Evolutionary conservation across 2,329 filamentous ascomycete species (phyloP), one percentile per base, ranked within the genome.

Genomic region (Nigrograna mackinnonii): DNA sequence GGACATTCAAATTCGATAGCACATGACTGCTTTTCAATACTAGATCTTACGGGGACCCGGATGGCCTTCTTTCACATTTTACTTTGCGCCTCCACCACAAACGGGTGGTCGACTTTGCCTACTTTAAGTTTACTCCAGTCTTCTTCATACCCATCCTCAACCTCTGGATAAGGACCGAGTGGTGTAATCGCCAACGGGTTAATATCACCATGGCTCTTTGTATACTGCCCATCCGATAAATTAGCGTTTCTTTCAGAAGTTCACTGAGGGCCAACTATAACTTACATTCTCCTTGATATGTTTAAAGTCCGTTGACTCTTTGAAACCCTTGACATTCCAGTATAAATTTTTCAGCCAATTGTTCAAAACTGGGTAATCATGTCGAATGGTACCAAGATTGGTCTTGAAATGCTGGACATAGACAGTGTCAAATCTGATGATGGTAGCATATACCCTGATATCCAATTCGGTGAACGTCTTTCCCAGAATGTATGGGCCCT

Each of bases 321-420:
- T 73, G 47, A 82, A 82, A 0, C 75, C 79, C 14, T 66, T 54
- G 1, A 78, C 71, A 44, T 79, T 76, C 74, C 78, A 83, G 64
- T 84, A 85, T 58, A 83, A 56, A 22, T 73, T 72, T 63, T 76
- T 80, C 49, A 85, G 50, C 79, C 81, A 85, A 48, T 82, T 80
- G 57, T 82, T 73, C 41, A 85, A 54, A 9, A 79, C 72, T 1
- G 82, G 82, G 52, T 85, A 85, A 42, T 80, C 74, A 54, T 80
- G 76, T 5, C 83, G 68, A 31, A 86, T 76, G 9, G 71, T 83
- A 3, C 81, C 79, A 21, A 85, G 60, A 58, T 85, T 85, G 54
- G 79, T 82, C 67, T 85, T 85, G 70, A 85, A 85, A 62, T 85
- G 82, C 68, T 85, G 80, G 11, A 82, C 79, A 55, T 85, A 86